phyloP scores from a whole-genome alignment of 768 basidiomycete genomes.

The Lactifluus rugatus region DNA sequence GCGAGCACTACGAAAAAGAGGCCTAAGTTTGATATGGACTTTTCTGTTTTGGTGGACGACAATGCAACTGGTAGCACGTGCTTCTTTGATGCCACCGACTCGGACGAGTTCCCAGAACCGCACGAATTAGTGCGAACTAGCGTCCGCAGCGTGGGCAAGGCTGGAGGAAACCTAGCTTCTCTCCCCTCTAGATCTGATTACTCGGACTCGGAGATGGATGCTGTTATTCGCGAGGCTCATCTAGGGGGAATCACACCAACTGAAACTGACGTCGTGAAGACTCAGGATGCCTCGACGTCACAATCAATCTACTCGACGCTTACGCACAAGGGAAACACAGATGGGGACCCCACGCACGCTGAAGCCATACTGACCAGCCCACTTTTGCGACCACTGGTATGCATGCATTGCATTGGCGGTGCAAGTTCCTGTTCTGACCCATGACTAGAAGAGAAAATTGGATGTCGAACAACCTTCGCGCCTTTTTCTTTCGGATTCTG shows the following conservation, averaged over 20 bases:
- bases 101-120: constrained; percentile 29
- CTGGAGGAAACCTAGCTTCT: constrained; percentile 17
- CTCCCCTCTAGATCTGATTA: constrained; percentile 33
- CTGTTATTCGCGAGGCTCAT: constrained; percentile 33
- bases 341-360: not conserved
- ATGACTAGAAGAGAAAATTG: not conserved
- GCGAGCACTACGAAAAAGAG: constrained; percentile 16
- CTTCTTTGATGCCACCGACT: constrained; percentile 4
- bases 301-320: not conserved
- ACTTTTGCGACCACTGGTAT: constrained; percentile 1
- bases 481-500: constrained; percentile 1
- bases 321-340: not conserved
- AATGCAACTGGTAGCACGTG: not conserved
- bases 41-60: constrained; percentile 33
- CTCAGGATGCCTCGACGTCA: not conserved
- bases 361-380: not conserved
- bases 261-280: not conserved
- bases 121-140: constrained; percentile 28
- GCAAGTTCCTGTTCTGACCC: not conserved
- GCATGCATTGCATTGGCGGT: not conserved
- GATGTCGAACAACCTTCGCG: not conserved
- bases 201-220: constrained; percentile 36
- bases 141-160: constrained; percentile 15
- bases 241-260: constrained; percentile 18
- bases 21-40: constrained; percentile 39